These are phyloP conservation scores for Pyrenophora seminiperda DNA, from an alignment of 2,329 filamentous ascomycete species.

Conservation along the genomic window DNA sequence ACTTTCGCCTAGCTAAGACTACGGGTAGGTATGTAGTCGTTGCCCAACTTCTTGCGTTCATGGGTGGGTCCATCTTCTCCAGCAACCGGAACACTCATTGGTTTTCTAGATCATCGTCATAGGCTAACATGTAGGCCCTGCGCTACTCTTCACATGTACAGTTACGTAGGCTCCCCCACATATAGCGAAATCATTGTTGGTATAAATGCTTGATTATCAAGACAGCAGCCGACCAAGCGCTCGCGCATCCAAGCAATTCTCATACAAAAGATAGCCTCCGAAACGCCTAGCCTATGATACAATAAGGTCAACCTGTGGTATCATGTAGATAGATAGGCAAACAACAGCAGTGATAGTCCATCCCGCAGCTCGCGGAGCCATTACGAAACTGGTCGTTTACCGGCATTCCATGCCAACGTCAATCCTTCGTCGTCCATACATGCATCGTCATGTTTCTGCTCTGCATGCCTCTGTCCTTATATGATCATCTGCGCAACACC, in stretches of 20 bases:
- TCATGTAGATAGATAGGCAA: background rate
- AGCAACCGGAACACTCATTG: background rate
- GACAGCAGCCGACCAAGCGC: constrained; percentile 2
- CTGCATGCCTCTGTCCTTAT: constrained; percentile 18
- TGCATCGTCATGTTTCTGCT: background rate
- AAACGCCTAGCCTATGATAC: constrained; percentile 43
- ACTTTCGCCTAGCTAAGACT: too few relatives aligned
- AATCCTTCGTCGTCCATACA: background rate
- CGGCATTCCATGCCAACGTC: constrained; percentile 2
- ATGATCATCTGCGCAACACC: constrained; percentile 99
- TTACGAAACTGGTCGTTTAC: constrained; percentile 4
- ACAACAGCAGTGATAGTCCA: constrained; percentile 1
- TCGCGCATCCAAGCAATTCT: constrained; percentile 9
- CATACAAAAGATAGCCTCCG: constrained; percentile 10
- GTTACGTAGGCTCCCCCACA: constrained; percentile 23
- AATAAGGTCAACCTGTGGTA: constrained; percentile 16
- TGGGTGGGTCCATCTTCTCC: background rate
- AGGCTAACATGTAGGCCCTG: constrained; percentile 22
- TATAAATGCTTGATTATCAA: constrained; percentile 2
- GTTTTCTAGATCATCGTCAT: constrained; percentile 23
- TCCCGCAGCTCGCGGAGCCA: background rate
- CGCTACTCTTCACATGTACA: constrained; percentile 6
- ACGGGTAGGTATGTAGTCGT: too few relatives aligned
- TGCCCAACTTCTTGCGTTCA: background rate
- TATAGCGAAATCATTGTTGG: constrained; percentile 5